phyloP scores from a whole-genome alignment of 140 eudicot genomes.

The Anethum foeniculum region DNA sequence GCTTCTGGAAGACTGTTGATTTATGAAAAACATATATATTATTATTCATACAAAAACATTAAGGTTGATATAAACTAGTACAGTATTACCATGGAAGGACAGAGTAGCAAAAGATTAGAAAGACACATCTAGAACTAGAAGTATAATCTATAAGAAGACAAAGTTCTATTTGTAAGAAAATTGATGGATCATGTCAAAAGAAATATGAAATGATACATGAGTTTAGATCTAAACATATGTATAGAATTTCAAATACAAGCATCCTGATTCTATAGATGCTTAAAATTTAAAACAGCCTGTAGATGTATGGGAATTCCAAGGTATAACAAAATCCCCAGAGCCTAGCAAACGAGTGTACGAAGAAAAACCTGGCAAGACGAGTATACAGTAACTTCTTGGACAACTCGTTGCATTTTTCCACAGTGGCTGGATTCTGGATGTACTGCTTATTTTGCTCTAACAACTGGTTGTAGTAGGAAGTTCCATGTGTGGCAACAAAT shows the following conservation, averaged over 20 bases:
- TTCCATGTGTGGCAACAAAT: conserved; percentile 27
- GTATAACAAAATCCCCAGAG: not conserved
- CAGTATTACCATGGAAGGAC: not conserved
- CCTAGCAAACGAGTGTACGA: not conserved
- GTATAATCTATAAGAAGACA: not conserved
- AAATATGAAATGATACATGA: not conserved
- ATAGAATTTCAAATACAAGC: not conserved
- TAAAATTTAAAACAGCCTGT: not conserved
- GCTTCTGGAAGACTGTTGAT: not conserved
- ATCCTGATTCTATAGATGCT: not conserved
- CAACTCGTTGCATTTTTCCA: conserved; percentile 44
- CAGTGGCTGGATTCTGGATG: conserved; percentile 40
- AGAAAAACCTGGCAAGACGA: conserved; percentile 52
- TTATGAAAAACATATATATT: too few relatives aligned
- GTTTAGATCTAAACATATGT: not conserved
- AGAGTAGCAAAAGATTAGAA: not conserved
- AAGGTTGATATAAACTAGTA: not conserved
- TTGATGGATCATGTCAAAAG: not conserved
- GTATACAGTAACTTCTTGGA: conserved; percentile 49
- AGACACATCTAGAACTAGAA: not conserved
- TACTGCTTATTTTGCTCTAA: conserved; percentile 46
- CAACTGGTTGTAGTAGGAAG: conserved; percentile 37
- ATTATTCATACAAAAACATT: not conserved
- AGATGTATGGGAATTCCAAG: not conserved
- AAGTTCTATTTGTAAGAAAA: not conserved